Evolutionary conservation across 108 stramenopile species (phyloP), one percentile per base, ranked within the genome.

Genomic region (Cyclotella atomus): DNA sequence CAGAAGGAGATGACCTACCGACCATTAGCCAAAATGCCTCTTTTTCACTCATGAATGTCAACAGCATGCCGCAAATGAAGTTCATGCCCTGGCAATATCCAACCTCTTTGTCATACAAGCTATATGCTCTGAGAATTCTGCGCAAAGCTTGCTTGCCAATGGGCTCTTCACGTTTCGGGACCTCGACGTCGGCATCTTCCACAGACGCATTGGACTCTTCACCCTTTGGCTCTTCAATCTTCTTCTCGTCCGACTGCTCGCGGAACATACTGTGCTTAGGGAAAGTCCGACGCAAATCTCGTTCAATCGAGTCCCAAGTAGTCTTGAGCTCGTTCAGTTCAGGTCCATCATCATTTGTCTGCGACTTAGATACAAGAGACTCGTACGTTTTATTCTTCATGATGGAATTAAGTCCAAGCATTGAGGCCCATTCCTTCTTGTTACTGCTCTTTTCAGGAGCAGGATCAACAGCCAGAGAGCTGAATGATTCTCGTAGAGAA

Each of bases 31-130:
- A 95, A 82, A 95, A 95, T 0, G 92, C 84, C 74, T 93, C 84
- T 55, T 94, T 92, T 59, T 92, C 89, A 6, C 69, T 60, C 75
- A 93, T 71, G 28, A 89, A 81, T 0, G 91, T 90, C 59, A 97
- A 69, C 27, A 95, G 89, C 90, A 95, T 89, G 23, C 89, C 97
- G 17, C 90, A 88, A 50, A 98, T 88, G 74, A 93, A 98, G 55
- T 93, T 93, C 95, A 98, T 95, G 21, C 97, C 97, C 59, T 98
- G 97, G 65, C 97, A 98, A 70, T 98, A 98, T 8, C 96, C 95
- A 19, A 96, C 88, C 62, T 95, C 91, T n/a, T 46, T 69, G 55
- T 98, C 97, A 55, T 90, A 83, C 30, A 88, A 57, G 55, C 91
- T 88, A 66, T 96, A 96, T 0, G 93, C 91, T 28, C 88, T 63